These are phyloP conservation scores for Uronychia setigera DNA, from an alignment of 73 alveolate species.

Conservation along the genomic window DNA sequence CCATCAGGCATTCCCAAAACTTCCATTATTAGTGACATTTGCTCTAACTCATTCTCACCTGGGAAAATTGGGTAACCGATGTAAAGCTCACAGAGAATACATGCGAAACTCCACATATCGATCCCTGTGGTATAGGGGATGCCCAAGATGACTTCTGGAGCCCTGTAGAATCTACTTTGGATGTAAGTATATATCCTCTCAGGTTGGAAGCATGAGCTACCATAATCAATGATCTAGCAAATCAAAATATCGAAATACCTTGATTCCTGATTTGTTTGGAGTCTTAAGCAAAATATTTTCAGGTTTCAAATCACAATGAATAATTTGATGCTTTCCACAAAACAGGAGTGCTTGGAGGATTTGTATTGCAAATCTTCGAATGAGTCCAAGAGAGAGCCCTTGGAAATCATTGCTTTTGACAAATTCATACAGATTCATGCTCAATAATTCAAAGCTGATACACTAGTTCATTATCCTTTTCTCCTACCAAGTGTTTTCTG, in stretches of 20 bases:
- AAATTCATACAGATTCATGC: constrained; percentile 80
- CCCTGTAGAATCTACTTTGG: constrained; percentile 65
- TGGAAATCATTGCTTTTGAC: constrained; percentile 59
- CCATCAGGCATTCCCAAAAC: constrained; percentile 62
- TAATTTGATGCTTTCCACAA: constrained; percentile 64
- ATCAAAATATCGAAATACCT: constrained; percentile 19
- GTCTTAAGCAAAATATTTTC: constrained; percentile 77
- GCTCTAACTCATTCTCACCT: constrained; percentile 88
- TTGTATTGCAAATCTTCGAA: constrained; percentile 83
- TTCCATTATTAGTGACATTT: constrained; percentile 78
- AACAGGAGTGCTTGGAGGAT: constrained; percentile 78
- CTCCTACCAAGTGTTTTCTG: constrained; percentile 57
- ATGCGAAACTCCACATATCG: constrained; percentile 91
- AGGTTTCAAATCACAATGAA: constrained; percentile 87
- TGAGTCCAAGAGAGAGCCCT: constrained; percentile 75
- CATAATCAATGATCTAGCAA: constrained; percentile 86
- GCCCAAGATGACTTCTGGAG: constrained; percentile 69
- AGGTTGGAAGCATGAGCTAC: constrained; percentile 69
- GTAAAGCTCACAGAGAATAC: constrained; percentile 79
- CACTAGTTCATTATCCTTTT: neutral
- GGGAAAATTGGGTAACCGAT: constrained; percentile 91
- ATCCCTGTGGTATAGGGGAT: constrained; percentile 68
- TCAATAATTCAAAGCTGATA: constrained; percentile 48
- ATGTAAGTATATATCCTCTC: constrained; percentile 67
- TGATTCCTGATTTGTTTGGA: constrained; percentile 78